Evolutionary conservation across 1,284 basidiomycete species (phyloP).

Genomic region (Gymnopus androsaceus): DNA sequence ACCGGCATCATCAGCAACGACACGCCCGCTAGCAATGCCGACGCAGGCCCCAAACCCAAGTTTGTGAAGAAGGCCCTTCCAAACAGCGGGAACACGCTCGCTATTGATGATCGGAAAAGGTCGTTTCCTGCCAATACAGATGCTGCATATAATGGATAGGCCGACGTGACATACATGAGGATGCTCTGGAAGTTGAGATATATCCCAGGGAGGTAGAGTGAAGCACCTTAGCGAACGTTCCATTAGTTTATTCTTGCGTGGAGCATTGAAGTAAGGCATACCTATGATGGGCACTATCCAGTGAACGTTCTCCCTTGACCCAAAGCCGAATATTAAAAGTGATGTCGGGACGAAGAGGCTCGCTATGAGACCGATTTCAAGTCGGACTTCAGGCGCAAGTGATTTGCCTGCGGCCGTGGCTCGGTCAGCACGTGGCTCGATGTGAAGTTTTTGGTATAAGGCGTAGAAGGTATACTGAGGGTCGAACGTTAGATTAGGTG

Average conservation of each 20-base stretch:
- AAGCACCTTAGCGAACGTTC: too few species aligned
- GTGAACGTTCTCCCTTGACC: conserved; percentile 31
- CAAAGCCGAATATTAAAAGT: conserved; percentile 48
- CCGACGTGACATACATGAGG: conserved; percentile 34
- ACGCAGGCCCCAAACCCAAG: conserved; percentile 27
- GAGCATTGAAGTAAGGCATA: too few species aligned
- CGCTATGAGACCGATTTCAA: conserved; percentile 28
- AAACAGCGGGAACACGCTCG: conserved; percentile 40
- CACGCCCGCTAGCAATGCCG: conserved; percentile 34
- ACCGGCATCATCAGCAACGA: conserved; percentile 31
- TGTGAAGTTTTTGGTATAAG: conserved; percentile 24
- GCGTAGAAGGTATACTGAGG: conserved; percentile 22
- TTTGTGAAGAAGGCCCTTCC: conserved; percentile 33
- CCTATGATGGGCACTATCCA: conserved; percentile 32
- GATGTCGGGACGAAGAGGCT: conserved; percentile 47
- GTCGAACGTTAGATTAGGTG: neutral
- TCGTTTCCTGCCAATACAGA: conserved; percentile 42
- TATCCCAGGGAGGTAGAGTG: conserved; percentile 28
- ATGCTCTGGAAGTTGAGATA: conserved; percentile 36
- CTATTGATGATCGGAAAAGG: conserved; percentile 36
- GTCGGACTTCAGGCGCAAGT: conserved; percentile 22
- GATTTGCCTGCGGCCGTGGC: conserved; percentile 10
- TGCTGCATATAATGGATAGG: conserved; percentile 38
- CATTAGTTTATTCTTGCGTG: too few species aligned
- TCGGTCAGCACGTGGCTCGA: conserved; percentile 22